A percentile compares a stretch with the other conserved stretches of the same genome.
Evolutionary conservation across 176 grass and related monocot genomes (phyloP).

Genomic region (Cenchrus americanus): DNA sequence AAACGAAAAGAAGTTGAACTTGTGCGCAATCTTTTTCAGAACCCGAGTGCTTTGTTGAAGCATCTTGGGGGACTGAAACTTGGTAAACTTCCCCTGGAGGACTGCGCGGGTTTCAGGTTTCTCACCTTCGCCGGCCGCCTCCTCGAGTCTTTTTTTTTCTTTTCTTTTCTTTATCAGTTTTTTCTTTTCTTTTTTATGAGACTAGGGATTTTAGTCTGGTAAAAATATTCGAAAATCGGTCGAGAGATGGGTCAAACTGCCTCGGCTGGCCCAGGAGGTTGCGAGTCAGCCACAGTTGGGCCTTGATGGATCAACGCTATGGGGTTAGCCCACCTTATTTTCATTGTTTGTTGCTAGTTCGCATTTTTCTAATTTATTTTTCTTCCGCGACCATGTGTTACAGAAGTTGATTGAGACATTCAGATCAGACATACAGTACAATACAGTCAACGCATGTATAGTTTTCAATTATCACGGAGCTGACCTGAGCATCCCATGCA

Average conservation of each 20-base stretch:
- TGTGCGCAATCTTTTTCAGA: neutral
- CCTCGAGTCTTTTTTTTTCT: too few relatives aligned
- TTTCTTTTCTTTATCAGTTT: too few relatives aligned
- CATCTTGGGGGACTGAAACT: neutral
- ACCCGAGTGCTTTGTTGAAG: neutral
- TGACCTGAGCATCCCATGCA: conserved; percentile 1
- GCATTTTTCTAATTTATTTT: too few relatives aligned
- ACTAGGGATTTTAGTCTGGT: too few relatives aligned
- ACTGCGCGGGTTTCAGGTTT: too few relatives aligned
- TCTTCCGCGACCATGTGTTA: neutral
- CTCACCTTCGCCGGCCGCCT: too few relatives aligned
- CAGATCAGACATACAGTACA: too few relatives aligned
- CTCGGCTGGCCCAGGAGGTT: neutral
- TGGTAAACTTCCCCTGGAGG: neutral
- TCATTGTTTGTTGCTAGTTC: too few relatives aligned
- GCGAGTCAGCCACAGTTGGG: neutral
- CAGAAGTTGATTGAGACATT: neutral
- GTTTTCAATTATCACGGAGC: conserved; percentile 8
- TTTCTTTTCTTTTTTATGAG: too few relatives aligned
- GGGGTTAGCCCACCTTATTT: neutral
- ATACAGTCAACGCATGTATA: neutral
- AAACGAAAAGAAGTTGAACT: too few relatives aligned
- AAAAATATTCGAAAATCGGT: too few relatives aligned
- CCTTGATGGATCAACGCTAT: neutral
- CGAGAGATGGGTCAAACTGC: neutral